Percentiles rank a stretch among this genome's conserved stretches.
Conservation (phyloP, 495 filamentous ascomycete species). For the Lasiosphaeriaceae sp. region DNA sequence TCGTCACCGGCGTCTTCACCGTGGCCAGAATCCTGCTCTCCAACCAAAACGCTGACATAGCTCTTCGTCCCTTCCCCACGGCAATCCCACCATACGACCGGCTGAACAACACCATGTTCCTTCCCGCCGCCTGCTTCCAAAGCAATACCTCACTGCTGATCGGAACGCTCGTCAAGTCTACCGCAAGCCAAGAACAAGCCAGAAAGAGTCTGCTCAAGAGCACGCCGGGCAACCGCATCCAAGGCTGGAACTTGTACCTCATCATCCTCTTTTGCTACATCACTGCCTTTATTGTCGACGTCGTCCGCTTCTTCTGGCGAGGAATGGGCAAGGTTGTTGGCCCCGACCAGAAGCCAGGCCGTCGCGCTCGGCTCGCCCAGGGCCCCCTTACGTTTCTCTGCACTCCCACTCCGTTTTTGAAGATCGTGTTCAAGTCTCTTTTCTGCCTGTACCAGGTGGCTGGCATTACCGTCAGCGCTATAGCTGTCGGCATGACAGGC, state of each 20-base stretch:
- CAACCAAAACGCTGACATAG: conserved; percentile 13
- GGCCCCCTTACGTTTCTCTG: background rate
- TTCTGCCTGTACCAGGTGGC: conserved; percentile 23
- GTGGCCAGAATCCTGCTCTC: conserved; percentile 28
- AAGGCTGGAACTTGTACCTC: conserved; percentile 27
- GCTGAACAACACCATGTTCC: conserved; percentile 21
- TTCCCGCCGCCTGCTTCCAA: conserved; percentile 31
- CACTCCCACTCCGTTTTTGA: background rate
- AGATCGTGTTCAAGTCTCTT: background rate
- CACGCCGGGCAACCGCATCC: conserved; percentile 19
- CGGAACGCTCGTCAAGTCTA: background rate
- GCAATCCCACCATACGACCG: conserved; percentile 15
- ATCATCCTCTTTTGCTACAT: conserved; percentile 26
- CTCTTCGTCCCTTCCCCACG: conserved; percentile 19
- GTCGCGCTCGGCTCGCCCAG: conserved; percentile 9
- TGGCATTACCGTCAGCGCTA: conserved; percentile 18
- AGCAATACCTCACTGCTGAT: conserved; percentile 7
- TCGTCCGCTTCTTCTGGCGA: conserved; percentile 20
- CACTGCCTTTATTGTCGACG: conserved; percentile 20
- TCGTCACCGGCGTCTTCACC: conserved; percentile 20
- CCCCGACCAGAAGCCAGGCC: conserved; percentile 2
- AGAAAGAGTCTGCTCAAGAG: background rate
- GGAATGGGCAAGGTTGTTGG: conserved; percentile 16
- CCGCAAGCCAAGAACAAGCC: conserved; percentile 2
- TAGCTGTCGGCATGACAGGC: conserved; percentile 14